Evolutionary conservation across 495 filamentous ascomycete genomes (phyloP), one percentile per base, ranked within the genome.

Genomic region (Penicilliopsis zonata): DNA sequence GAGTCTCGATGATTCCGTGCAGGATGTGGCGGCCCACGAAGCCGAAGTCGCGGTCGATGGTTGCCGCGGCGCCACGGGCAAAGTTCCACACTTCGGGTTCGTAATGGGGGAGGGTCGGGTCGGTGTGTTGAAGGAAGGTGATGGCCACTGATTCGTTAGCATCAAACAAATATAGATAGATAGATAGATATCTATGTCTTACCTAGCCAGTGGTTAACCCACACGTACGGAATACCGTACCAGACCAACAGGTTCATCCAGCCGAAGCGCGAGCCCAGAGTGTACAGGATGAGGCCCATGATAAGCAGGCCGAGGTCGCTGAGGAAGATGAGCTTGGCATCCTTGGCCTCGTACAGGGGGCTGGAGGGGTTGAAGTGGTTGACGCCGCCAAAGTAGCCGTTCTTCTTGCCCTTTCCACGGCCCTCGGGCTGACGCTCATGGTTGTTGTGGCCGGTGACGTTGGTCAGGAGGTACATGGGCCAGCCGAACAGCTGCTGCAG

Each of bases 161-260:
- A n/a, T n/a, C n/a, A 28, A 5, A 18, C 22, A 21, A 33, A 28
- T 30, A 30, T 25, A 13, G 30, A 26, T 18, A 37, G 51, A n/a
- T n/a, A 28, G 3, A 18, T 20, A 21, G 31, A 28, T 30, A 30
- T 25, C 10, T 30, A 26, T 18, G 36, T 51, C 64, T 59, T 59
- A 71, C 67, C 67, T 29, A 72, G 67, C 68, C 90, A 98, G 74
- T 96, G 88, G 72, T 98, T 93, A 15, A 96, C 90, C 88, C 88
- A 95, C 41, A 96, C 65, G 55, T 95, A 98, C 7, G 90, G 90
- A 35, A 92, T 47, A 49, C 82, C 75, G 57, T 96, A 98, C 87
- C 90, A 96, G 25, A 98, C 78, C 17, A 80, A 58, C 47, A 96
- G 62, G 59, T 93, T 94, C 41, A 67, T 47, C 72, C 76, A 87